Base-by-base conservation (phyloP, 495 filamentous ascomycete genomes). In the Annulohypoxylon stygium region DNA sequence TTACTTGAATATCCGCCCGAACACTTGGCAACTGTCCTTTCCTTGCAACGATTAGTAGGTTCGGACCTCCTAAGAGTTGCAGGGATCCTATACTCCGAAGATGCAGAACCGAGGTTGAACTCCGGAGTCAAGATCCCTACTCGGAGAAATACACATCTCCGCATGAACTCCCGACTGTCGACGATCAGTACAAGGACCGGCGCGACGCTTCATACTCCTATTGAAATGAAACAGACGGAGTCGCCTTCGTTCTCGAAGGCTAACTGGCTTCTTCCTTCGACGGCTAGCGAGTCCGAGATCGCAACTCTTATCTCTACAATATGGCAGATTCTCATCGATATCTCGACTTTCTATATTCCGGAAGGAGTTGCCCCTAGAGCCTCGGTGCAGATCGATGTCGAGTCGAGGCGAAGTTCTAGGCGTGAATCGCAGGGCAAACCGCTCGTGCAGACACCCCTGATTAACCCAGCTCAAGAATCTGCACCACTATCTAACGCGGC, bases 1-100 rank as follows among this genome's bases (percentile, higher is more conserved):
- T 74, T 86, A 16, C 74, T 86, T 39, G 84, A 86, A 62, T 86
- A 85, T 50, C 80, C 83, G 0, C 71, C 82, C 7, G 82, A 85
- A 10, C 84, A 86, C 33, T 76, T 86, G 9, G 41, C 79, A 6
- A 86, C 83, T 12, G 73, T 84, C 1, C 54, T 85, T 0, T 81
- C 84, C 0, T 65, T 86, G 10, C 83, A 84, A 37, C 68, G 77
- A 26, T 74, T 86, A 25, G 77, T 86, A 30, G 84, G 84, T 45
- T 71, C 54, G 0, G 82, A 83, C 53, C 51, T 82, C 36, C 71
- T 86, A 51, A 82, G 79, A 60, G 77, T 86, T n/a, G 83, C 78
- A 3, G 80, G 81, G 2, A 81, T 86, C 43, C 39, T 85, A 11
- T 74, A 83, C 39, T 64, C 79, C 8, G 78, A 80, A 14, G 70